These are phyloP conservation scores for Sphagnum magellanicum DNA, from an alignment of 228 moss, liverwort and hornwort genomes.

Conservation along the genomic window DNA sequence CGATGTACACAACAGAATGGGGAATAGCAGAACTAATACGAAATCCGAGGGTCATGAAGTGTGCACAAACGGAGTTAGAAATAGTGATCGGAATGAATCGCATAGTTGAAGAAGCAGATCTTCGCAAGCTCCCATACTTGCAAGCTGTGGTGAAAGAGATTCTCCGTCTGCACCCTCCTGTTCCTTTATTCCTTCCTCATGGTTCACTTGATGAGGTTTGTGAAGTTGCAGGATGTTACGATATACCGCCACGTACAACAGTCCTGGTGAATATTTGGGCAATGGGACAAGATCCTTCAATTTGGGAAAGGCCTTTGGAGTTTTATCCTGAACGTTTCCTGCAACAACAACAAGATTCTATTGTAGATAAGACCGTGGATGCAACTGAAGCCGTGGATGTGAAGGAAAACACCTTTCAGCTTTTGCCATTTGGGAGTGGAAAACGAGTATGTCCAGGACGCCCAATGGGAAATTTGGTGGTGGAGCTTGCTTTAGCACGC, in stretches of 20 bases:
- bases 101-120: conserved; percentile 25
- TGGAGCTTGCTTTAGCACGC: conserved; percentile 17
- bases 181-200: conserved; percentile 20
- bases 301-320: conserved; percentile 1
- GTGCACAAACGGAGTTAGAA: conserved; percentile 35
- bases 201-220: conserved; percentile 23
- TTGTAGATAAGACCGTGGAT: background rate
- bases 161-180: conserved; percentile 22
- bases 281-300: conserved; percentile 3
- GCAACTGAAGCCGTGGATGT: conserved; percentile 11
- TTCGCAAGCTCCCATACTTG: conserved; percentile 15
- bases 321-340: conserved; percentile 36
- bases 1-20: background rate
- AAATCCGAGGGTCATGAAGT: conserved; percentile 18
- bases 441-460: conserved; percentile 32
- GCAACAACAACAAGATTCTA: background rate
- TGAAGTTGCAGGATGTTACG: conserved; percentile 11
- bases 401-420: conserved; percentile 16
- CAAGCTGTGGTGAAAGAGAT: conserved; percentile 38
- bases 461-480: conserved; percentile 28
- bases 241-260: conserved; percentile 26
- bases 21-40: conserved; percentile 16
- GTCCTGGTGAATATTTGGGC: conserved; percentile 29
- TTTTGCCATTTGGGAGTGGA: conserved; percentile 25
- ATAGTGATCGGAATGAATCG: conserved; percentile 28